These are phyloP conservation scores for Ophiostoma sp. DNA, from an alignment of 2,329 filamentous ascomycete genomes.

Conservation along the genomic window DNA sequence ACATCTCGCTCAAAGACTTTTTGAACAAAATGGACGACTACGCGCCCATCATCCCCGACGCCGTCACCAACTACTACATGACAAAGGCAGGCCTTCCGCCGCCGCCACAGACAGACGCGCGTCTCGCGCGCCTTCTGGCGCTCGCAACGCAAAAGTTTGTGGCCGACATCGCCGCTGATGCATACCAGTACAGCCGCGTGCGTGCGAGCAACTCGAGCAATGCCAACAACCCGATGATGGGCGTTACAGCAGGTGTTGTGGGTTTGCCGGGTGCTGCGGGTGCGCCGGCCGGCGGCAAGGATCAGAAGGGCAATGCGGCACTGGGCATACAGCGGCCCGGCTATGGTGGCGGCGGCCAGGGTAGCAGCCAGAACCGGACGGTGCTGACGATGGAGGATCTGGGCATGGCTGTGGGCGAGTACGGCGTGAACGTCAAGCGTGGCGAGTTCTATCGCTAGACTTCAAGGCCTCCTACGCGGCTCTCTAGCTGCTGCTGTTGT, in stretches of 20 bases:
- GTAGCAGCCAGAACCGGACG: constrained; percentile 81
- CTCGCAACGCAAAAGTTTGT: constrained; percentile 99
- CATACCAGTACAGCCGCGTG: constrained; percentile 96
- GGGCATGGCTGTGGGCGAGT: constrained; percentile 96
- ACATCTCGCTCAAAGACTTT: constrained; percentile 88
- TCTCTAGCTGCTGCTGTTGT: neutral
- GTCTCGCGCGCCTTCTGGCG: constrained; percentile 85
- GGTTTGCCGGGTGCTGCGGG: constrained; percentile 38
- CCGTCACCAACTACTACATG: constrained; percentile 96
- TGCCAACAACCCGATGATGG: constrained; percentile 84
- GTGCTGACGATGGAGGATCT: constrained; percentile 98
- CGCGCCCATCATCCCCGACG: constrained; percentile 95
- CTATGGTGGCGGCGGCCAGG: constrained; percentile 82
- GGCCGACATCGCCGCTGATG: constrained; percentile 92
- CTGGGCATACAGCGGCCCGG: constrained; percentile 71
- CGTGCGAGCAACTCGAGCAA: constrained; percentile 78
- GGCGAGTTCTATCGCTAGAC: constrained; percentile 87
- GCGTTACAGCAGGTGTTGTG: constrained; percentile 63
- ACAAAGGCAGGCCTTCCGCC: constrained; percentile 91
- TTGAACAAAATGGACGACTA: constrained; percentile 96
- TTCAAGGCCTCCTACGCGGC: too few relatives aligned
- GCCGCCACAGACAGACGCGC: constrained; percentile 81
- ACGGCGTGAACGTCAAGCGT: constrained; percentile 94
- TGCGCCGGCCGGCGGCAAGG: constrained; percentile 44
- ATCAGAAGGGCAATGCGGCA: constrained; percentile 55